Base-by-base conservation (phyloP, 257 asterid genomes). In the Schizonepeta tenuifolia region DNA sequence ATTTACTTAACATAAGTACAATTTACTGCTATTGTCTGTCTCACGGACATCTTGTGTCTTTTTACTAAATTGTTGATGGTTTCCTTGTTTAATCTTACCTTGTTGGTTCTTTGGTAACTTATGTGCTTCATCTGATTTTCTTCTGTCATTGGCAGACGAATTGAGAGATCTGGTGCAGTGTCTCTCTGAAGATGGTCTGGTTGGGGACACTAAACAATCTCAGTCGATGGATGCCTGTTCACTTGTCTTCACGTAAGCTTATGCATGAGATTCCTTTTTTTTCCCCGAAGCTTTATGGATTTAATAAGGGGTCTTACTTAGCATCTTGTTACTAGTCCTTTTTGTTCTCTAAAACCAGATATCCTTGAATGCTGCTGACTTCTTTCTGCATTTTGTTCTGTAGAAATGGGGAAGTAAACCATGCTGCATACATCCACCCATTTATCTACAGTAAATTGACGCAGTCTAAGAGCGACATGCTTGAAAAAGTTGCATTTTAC, bases 381-480 rank as follows among this genome's bases (percentile, higher is more conserved):
- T 43, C 21, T 69, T n/a, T 56, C 53, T 79, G 70, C 51, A 15
- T 66, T 74, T 54, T 57, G 18, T 68, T 41, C n/a, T 83, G 81
- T 81, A 95, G 99, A 74, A 78, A 82, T 66, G 79, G 76, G 74
- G 89, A 85, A 68, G 65, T 21, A 46, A 65, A 47, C 62, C 78
- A 44, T 68, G 74, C 78, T 79, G 81, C 92, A 59, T 86, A 78
- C 74, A 71, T 88, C 40, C 97, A 86, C 66, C 97, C 97, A 36
- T 80, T 83, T 75, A 77, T 84, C 77, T 82, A 77, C 79, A 77
- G 85, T 73, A 85, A 80, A 62, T 71, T 88, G 82, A 73, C 74
- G 80, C 89, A 81, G 75, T 67, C 79, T 80, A 83, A 82, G 66
- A 80, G 58, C 61, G 80, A 81, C 43, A 41, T 77, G 70, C 69